These are phyloP conservation scores for Wolfiporia cocos DNA, from an alignment of 1,284 basidiomycete species.

Conservation along the genomic window DNA sequence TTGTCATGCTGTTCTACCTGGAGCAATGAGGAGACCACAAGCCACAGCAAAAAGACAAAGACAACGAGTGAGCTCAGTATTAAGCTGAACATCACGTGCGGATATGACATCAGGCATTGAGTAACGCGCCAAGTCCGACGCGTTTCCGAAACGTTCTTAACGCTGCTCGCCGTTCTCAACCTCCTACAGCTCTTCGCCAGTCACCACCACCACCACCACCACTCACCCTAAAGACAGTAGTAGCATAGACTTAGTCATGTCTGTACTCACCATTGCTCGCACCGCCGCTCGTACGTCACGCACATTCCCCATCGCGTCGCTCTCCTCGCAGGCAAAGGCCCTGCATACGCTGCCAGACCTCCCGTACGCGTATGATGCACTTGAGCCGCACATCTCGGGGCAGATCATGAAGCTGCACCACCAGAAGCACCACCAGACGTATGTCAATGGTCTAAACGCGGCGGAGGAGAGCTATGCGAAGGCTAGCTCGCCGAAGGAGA, in stretches of 20 bases:
- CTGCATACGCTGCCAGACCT: slow-evolving; percentile 72
- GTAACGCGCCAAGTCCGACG: background rate
- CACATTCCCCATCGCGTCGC: slow-evolving; percentile 10
- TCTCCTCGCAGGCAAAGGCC: slow-evolving; percentile 15
- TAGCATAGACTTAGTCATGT: no score
- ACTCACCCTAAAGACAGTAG: background rate
- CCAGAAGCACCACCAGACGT: slow-evolving; percentile 82
- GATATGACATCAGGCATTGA: slow-evolving; percentile 1
- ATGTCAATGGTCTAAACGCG: slow-evolving; percentile 69
- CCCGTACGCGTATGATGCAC: slow-evolving; percentile 83
- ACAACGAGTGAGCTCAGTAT: no score
- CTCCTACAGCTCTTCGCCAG: background rate
- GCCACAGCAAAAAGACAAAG: background rate
- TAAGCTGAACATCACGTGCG: background rate
- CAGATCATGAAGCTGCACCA: slow-evolving; percentile 87
- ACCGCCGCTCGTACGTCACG: slow-evolving; percentile 12
- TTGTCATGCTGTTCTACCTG: no score
- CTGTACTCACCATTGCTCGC: slow-evolving; percentile 16
- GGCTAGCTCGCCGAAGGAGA: slow-evolving; percentile 62
- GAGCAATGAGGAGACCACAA: background rate
- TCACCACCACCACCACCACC: background rate
- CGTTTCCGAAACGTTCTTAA: background rate
- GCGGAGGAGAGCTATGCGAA: slow-evolving; percentile 72
- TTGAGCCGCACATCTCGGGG: slow-evolving; percentile 80
- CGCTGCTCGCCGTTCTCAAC: background rate